Percentiles rank a stretch among this genome's conserved stretches.
Evolutionary conservation across 768 basidiomycete species (phyloP).

Genomic region (Rhodotorula graminis): DNA sequence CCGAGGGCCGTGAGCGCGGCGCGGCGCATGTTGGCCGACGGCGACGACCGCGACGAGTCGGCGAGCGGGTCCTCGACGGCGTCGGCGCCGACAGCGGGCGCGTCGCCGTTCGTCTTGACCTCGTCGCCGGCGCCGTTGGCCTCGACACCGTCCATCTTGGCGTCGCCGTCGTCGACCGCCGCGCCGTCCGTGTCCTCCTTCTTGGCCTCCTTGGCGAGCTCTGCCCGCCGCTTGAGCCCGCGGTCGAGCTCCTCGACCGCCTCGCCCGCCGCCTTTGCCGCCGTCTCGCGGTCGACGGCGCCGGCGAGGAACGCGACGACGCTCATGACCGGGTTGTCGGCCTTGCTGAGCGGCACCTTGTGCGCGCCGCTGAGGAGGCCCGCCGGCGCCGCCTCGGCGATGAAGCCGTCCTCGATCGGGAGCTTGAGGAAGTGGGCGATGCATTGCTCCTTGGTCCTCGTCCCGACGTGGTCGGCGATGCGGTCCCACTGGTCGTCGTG

Average conservation of each 20-base stretch:
- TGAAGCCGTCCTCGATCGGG: conserved; percentile 92
- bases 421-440: conserved; percentile 90
- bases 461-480: conserved; percentile 88
- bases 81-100: background rate
- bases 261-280: conserved; percentile 85
- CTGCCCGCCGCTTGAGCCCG: conserved; percentile 28
- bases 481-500: conserved; percentile 94
- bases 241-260: conserved; percentile 60
- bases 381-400: conserved; percentile 57
- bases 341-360: conserved; percentile 71
- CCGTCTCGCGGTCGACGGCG: conserved; percentile 81
- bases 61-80: background rate
- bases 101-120: background rate
- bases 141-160: conserved; percentile 4
- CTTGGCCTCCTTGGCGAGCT: conserved; percentile 16
- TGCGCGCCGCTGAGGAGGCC: conserved; percentile 63
- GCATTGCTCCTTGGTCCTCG: conserved; percentile 87
- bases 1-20: conserved; percentile 83
- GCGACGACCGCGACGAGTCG: conserved; percentile 46
- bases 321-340: conserved; percentile 97
- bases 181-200: conserved; percentile 48
- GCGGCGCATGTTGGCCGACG: conserved; percentile 70
- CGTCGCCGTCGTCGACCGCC: conserved; percentile 22
- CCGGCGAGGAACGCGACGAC: conserved; percentile 90
- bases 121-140: background rate